Conservation (phyloP, 805 yeast species). For the Tetrapisispora namnaoensis region DNA sequence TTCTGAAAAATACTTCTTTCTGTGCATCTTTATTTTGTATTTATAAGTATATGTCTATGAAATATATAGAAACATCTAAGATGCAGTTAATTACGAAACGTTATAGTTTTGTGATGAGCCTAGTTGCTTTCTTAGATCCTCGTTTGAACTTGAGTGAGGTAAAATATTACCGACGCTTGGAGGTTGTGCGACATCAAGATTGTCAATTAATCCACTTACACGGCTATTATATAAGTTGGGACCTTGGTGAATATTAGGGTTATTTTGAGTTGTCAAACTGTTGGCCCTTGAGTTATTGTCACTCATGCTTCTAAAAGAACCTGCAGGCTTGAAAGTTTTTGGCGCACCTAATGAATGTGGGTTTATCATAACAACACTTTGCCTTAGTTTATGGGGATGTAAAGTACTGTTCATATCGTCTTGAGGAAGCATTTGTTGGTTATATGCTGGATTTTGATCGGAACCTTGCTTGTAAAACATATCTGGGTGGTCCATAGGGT, state of each 20-base stretch:
- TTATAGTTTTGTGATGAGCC: conserved; percentile 32
- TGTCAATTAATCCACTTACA: conserved; percentile 24
- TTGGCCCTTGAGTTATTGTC: conserved; percentile 29
- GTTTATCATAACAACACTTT: conserved; percentile 69
- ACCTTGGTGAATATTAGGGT: conserved; percentile 9
- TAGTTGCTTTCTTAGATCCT: conserved; percentile 31
- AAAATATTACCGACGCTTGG: conserved; percentile 23
- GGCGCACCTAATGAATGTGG: conserved; percentile 54
- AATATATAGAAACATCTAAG: neutral
- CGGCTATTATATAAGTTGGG: conserved; percentile 12
- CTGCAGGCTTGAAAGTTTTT: conserved; percentile 57
- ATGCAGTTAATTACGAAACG: neutral
- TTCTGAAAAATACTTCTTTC: neutral
- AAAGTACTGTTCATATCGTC: neutral
- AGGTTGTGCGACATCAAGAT: conserved; percentile 19
- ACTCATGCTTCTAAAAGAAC: conserved; percentile 37
- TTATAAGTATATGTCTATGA: neutral
- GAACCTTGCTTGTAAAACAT: conserved; percentile 24
- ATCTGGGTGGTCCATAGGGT: conserved; percentile 37
- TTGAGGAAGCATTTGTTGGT: neutral
- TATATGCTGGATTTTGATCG: neutral
- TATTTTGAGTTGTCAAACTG: conserved; percentile 26
- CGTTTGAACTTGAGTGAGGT: conserved; percentile 29
- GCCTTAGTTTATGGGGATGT: conserved; percentile 46
- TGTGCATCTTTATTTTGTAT: neutral